These are phyloP conservation scores for Posidonia australis DNA, from an alignment of 106 monocot genomes.

Conservation along the genomic window DNA sequence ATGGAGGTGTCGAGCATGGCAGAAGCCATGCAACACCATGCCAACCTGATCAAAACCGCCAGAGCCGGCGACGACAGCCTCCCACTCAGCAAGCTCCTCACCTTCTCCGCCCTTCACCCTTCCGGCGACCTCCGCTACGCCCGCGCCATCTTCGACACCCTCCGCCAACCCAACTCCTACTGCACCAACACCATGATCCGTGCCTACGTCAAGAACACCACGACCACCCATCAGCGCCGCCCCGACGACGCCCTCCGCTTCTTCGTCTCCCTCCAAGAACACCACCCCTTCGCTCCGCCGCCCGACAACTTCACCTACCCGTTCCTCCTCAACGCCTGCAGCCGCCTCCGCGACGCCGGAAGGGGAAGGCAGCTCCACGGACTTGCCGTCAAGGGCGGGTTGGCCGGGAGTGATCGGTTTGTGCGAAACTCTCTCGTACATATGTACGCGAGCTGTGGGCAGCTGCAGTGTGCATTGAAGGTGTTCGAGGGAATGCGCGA, in stretches of 20 bases:
- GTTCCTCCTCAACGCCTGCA: constrained; percentile 20
- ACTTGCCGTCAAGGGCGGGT: constrained; percentile 6
- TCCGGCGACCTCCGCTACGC: constrained; percentile 15
- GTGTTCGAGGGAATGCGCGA: constrained; percentile 20
- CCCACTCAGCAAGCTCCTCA: constrained; percentile 4
- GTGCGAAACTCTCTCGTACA: constrained; percentile 19
- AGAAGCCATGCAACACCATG: constrained; percentile 20
- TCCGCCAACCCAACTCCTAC: constrained; percentile 4
- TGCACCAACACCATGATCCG: constrained; percentile 15
- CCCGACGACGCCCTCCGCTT: constrained; percentile 1
- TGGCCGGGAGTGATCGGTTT: neutral
- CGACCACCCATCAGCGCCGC: neutral
- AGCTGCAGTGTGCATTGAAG: constrained; percentile 1
- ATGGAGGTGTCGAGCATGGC: constrained; percentile 14
- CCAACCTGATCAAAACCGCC: constrained; percentile 14
- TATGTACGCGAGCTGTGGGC: constrained; percentile 16
- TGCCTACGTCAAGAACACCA: constrained; percentile 6
- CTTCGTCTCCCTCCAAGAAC: constrained; percentile 2
- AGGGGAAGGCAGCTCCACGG: constrained; percentile 12
- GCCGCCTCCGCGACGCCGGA: neutral
- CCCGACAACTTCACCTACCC: constrained; percentile 22
- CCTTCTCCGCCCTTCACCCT: constrained; percentile 3
- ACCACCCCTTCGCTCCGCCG: neutral
- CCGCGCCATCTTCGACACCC: constrained; percentile 13
- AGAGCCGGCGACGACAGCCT: neutral